Conservation (phyloP, 352 stramenopile genomes). For the Phytophthora nicotianae region DNA sequence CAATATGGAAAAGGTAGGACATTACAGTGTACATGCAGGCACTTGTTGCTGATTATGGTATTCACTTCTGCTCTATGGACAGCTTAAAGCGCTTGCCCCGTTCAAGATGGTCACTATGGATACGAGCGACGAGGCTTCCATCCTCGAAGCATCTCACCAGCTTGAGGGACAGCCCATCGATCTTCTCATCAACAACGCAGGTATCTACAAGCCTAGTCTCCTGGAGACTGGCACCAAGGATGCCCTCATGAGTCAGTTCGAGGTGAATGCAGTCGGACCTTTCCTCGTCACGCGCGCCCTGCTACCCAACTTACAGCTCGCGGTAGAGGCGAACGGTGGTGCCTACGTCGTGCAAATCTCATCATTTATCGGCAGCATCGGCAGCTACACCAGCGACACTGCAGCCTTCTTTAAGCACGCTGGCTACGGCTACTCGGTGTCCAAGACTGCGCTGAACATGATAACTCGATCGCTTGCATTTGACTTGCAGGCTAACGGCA, state of each 20-base stretch:
- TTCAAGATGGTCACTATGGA: conserved; percentile 53
- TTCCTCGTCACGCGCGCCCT: too few relatives aligned
- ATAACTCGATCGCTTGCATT: conserved; percentile 7
- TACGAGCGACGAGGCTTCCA: conserved; percentile 42
- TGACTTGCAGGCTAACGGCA: conserved; percentile 51
- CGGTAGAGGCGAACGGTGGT: conserved; percentile 33
- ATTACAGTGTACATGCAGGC: too few relatives aligned
- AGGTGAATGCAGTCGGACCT: conserved; percentile 11
- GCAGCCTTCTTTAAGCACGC: conserved; percentile 18
- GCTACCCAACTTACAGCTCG: conserved; percentile 43
- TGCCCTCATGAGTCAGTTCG: conserved; percentile 39
- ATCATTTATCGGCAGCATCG: conserved; percentile 52
- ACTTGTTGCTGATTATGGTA: too few relatives aligned
- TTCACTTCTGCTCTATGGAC: too few relatives aligned
- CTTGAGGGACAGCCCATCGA: conserved; percentile 49
- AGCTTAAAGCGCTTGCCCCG: conserved; percentile 21
- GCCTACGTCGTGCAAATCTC: conserved; percentile 48
- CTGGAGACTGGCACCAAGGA: too few relatives aligned
- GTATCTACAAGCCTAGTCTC: conserved; percentile 41
- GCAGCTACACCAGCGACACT: conserved; percentile 5
- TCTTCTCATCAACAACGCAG: conserved; percentile 63
- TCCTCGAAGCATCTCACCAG: conserved; percentile 32
- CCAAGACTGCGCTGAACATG: conserved; percentile 46
- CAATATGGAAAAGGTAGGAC: too few relatives aligned
- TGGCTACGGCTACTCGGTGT: conserved; percentile 63